Conservation (phyloP, 164 flowering plant species). For the Liriodendron chinense region DNA sequence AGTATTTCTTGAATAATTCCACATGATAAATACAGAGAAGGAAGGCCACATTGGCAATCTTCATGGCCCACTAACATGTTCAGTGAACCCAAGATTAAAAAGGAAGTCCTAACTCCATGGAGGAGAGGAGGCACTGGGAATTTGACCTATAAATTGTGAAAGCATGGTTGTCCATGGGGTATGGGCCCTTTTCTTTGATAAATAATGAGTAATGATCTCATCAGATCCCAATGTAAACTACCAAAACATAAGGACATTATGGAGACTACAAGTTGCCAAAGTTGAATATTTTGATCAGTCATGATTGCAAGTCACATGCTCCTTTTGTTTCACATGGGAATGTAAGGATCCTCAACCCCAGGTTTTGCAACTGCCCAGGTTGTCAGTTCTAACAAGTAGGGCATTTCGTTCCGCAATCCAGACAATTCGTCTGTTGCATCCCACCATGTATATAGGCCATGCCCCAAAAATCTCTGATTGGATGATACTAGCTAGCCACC, state of each 20-base stretch:
- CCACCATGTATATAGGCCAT: not conserved
- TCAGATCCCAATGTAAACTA: not conserved
- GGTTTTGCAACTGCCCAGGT: not conserved
- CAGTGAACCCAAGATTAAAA: no score
- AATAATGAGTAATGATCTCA: no score
- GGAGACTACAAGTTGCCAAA: not conserved
- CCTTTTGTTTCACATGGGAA: not conserved
- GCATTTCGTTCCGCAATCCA: not conserved
- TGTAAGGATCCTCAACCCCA: not conserved
- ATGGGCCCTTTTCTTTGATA: no score
- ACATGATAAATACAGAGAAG: no score
- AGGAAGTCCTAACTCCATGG: no score
- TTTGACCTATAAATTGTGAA: no score
- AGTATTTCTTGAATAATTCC: no score
- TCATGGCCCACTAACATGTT: no score
- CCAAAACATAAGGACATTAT: not conserved
- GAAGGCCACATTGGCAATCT: no score
- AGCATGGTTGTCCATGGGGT: no score
- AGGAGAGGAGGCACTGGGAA: no score
- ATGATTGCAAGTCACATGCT: not conserved
- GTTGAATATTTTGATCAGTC: not conserved
- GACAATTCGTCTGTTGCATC: not conserved
- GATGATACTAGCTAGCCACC: not conserved
- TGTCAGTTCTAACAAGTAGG: not conserved
- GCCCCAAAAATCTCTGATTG: not conserved